phyloP scores from a whole-genome alignment of 225 moss, liverwort and hornwort genomes.

The Climacium dendroides region DNA sequence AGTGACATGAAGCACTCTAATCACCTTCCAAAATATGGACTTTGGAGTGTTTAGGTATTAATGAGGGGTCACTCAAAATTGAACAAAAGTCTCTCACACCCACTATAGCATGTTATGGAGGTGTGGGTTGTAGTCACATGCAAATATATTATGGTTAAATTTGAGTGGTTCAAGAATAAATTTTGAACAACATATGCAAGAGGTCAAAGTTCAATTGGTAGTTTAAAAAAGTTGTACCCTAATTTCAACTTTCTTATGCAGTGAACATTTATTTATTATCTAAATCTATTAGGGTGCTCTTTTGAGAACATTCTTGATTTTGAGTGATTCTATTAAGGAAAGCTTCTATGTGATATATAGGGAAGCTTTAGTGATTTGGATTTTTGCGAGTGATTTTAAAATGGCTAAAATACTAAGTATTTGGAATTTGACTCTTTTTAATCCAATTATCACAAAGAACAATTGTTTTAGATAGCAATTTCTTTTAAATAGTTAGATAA shows the following conservation, averaged over 20 bases:
- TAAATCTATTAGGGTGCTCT: not conserved
- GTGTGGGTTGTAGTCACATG: not conserved
- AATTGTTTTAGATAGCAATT: not conserved
- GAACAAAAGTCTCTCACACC: not conserved
- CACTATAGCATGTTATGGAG: not conserved
- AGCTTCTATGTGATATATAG: not conserved
- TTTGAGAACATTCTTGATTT: not conserved
- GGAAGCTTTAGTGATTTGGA: not conserved
- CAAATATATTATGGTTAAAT: not conserved
- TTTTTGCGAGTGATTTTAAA: not conserved
- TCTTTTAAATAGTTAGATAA: not conserved
- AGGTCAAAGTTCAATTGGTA: not conserved
- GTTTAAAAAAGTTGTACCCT: not conserved
- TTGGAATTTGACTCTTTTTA: not conserved
- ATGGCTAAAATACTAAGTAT: not conserved
- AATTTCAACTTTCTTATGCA: not conserved
- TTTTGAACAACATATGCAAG: not conserved
- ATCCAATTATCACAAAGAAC: not conserved
- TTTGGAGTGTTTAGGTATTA: not conserved
- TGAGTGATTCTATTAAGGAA: not conserved
- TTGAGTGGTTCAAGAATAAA: not conserved
- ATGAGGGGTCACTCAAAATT: not conserved
- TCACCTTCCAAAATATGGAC: not conserved
- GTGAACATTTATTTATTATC: not conserved
- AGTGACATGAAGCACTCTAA: rapidly evolving